A percentile compares a stretch with the other conserved stretches of the same genome.
phyloP scores from a whole-genome alignment of 1,284 basidiomycete genomes.

The Boletus semigastroideus region DNA sequence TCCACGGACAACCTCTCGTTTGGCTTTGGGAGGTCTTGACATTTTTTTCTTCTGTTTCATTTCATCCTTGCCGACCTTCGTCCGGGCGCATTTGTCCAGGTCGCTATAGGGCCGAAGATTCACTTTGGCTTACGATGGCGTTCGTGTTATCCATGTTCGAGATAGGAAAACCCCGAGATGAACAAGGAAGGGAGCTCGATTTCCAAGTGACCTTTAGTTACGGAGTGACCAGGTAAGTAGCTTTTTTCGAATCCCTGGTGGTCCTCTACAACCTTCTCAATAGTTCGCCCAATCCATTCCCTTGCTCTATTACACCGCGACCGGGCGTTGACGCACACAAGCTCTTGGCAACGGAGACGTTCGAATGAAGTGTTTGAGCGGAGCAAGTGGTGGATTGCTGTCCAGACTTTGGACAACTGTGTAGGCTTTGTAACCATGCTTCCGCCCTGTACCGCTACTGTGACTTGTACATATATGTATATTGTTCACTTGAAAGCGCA shows the following conservation, averaged over 20 bases:
- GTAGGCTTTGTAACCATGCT: too few species aligned
- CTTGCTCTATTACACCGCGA: constrained; percentile 17
- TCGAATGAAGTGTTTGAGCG: constrained; percentile 3
- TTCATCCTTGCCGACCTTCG: not conserved
- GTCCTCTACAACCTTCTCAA: not conserved
- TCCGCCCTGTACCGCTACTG: too few species aligned
- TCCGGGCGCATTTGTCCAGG: constrained; percentile 28
- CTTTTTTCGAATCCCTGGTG: too few species aligned
- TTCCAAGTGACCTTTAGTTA: constrained; percentile 15
- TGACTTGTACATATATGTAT: too few species aligned
- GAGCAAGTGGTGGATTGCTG: too few species aligned
- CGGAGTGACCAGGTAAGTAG: constrained; percentile 17
- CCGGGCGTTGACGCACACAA: constrained; percentile 1
- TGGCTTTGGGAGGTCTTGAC: constrained; percentile 42
- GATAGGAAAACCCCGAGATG: constrained; percentile 18
- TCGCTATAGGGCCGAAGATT: constrained; percentile 24
- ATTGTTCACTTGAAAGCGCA: too few species aligned
- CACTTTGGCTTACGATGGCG: constrained; percentile 25
- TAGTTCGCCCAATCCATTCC: constrained; percentile 23
- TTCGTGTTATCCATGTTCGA: constrained; percentile 21
- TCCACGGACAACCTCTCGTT: constrained; percentile 33
- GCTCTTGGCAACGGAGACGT: not conserved
- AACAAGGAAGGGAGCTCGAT: constrained; percentile 18
- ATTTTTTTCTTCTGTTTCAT: not conserved
- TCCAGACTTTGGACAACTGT: too few species aligned